These are phyloP conservation scores for Lasiosphaeriaceae sp. DNA, from an alignment of 495 filamentous ascomycete species.

Conservation along the genomic window DNA sequence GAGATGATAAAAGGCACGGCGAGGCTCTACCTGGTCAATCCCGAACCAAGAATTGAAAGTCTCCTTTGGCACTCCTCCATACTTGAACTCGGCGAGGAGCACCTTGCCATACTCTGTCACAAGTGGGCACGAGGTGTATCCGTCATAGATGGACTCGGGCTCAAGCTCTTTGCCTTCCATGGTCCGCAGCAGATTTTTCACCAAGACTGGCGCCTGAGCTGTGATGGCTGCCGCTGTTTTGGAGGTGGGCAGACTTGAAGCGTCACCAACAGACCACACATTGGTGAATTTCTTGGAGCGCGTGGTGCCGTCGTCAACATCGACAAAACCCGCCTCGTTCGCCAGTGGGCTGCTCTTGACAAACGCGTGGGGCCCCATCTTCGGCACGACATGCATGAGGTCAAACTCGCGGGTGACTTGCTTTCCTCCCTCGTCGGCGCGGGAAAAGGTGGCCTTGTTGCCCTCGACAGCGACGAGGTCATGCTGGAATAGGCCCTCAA, in stretches of 20 bases:
- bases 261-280: conserved; percentile 67
- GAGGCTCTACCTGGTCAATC: conserved; percentile 54
- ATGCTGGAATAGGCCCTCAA: conserved; percentile 64
- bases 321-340: conserved; percentile 59
- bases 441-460: conserved; percentile 49
- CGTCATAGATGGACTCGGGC: conserved; percentile 52
- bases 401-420: conserved; percentile 53
- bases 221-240: conserved; percentile 68
- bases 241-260: conserved; percentile 61
- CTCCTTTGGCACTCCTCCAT: conserved; percentile 67
- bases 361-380: conserved; percentile 59
- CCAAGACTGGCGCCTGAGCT: conserved; percentile 57
- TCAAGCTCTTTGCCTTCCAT: conserved; percentile 53
- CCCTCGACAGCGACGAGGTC: conserved; percentile 61
- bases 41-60: conserved; percentile 57
- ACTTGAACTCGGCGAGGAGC: conserved; percentile 69
- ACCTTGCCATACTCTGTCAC: conserved; percentile 63
- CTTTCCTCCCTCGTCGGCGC: conserved; percentile 35
- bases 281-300: conserved; percentile 61
- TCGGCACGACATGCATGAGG: conserved; percentile 57
- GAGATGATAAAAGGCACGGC: conserved; percentile 56
- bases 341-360: conserved; percentile 56
- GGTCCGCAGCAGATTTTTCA: conserved; percentile 49
- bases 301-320: conserved; percentile 57
- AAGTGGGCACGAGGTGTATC: conserved; percentile 68